Evolutionary conservation across 306 rosid genomes (phyloP), one percentile per base, ranked within the genome.

Genomic region (Vicia sativa): DNA sequence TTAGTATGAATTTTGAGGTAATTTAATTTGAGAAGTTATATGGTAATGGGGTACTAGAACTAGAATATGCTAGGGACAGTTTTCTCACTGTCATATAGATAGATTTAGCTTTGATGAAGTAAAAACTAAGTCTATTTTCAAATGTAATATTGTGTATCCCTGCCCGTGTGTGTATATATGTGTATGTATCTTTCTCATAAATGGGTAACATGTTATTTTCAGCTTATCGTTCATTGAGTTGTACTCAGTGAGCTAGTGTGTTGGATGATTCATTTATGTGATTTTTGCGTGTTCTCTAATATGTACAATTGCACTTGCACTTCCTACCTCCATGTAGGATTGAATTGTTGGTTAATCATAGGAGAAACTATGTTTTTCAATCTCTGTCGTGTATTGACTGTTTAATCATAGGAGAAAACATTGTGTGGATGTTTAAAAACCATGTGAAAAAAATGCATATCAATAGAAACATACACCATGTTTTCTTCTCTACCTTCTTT

Each of bases 371-470:
- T 21, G 1, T 45, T 41, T 52, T 57, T 41, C 25, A 79, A 50
- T 65, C 18, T 48, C 7, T 52, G 74, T 34, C 18, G 9, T 58
- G 57, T 61, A 26, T 31, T 31, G 28, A 19, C 25, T 66, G 62
- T 54, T 53, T 54, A 35, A 74, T 46, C 75, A 54, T 13, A 14
- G 35, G 56, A 41, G 35, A 62, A 41, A 64, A 44, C 23, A 2
- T 7, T 5, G 14, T 10, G 14, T 34, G 2, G 38, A 29, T 34
- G 56, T 43, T 16, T 23, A 28, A 69, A 57, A 69, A 57, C 41
- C 82, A 70, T 71, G 83, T 71, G 81, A 77, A 71, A 80, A 77
- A 83, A 74, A 74, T 73, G 80, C 63, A 54, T 62, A 29, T 34
- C 39, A 53, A 34, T 52, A 65, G 57, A 65, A 65, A 69, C 65